Percentiles rank a stretch among this genome's conserved stretches.
These are phyloP conservation scores for Kodamaea anthophila DNA, from an alignment of 1,139 yeast genomes.

Conservation along the genomic window DNA sequence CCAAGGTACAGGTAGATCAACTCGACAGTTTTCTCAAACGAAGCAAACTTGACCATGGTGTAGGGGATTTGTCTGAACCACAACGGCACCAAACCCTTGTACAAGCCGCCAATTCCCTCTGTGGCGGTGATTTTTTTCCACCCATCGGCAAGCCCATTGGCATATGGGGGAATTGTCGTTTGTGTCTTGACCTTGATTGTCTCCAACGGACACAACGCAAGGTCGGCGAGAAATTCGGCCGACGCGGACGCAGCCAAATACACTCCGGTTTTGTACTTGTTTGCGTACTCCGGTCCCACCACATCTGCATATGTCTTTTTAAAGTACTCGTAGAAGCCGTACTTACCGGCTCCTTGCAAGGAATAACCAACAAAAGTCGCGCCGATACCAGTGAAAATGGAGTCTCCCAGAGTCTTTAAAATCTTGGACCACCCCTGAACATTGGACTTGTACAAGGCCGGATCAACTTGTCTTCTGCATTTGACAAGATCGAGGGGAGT, in stretches of 20 bases:
- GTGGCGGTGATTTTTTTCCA: slow-evolving; percentile 56
- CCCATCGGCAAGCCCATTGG: slow-evolving; percentile 57
- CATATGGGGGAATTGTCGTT: slow-evolving; percentile 83
- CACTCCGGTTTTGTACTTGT: slow-evolving; percentile 64
- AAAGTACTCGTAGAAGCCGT: slow-evolving; percentile 88
- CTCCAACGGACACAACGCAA: slow-evolving; percentile 87
- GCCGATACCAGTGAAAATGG: slow-evolving; percentile 79
- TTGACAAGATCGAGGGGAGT: slow-evolving; percentile 91
- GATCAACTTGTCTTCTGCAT: slow-evolving; percentile 84
- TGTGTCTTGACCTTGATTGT: slow-evolving; percentile 91
- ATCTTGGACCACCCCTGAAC: slow-evolving; percentile 74
- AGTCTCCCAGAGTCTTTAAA: slow-evolving; percentile 67
- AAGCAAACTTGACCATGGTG: slow-evolving; percentile 93
- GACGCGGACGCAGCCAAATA: slow-evolving; percentile 82
- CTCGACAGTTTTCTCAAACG: slow-evolving; percentile 85
- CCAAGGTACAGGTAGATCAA: slow-evolving; percentile 52
- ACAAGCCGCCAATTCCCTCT: slow-evolving; percentile 69
- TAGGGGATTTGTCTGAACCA: slow-evolving; percentile 96
- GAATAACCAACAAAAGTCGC: slow-evolving; percentile 91
- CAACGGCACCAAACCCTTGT: slow-evolving; percentile 82
- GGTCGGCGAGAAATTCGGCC: slow-evolving; percentile 89
- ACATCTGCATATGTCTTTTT: slow-evolving; percentile 67
- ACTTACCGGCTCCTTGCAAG: slow-evolving; percentile 93
- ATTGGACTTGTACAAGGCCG: slow-evolving; percentile 65
- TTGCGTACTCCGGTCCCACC: slow-evolving; percentile 60